Evolutionary conservation across 768 basidiomycete genomes (phyloP).

Genomic region (Amanita phalloides): DNA sequence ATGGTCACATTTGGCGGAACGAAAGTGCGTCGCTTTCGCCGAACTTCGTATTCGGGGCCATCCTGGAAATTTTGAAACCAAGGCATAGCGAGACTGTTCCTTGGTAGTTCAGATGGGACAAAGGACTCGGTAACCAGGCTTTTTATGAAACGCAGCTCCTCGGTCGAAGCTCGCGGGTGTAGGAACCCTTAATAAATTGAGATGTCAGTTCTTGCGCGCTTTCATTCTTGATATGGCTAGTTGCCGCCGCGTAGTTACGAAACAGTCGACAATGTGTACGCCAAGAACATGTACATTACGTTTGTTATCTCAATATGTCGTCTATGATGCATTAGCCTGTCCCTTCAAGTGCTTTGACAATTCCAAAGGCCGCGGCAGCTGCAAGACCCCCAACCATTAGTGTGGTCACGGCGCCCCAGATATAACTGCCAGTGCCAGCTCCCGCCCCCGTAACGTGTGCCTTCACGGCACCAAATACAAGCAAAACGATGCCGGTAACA

Average conservation of each 20-base stretch:
- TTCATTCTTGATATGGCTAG: not conserved
- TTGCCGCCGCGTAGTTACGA: not conserved
- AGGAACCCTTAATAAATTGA: not conserved
- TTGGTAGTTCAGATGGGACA: not conserved
- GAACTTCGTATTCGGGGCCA: constrained; percentile 39
- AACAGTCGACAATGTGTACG: not conserved
- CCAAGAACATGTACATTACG: no score
- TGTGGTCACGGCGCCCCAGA: constrained; percentile 84
- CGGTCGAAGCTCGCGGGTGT: not conserved
- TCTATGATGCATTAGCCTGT: constrained; percentile 4
- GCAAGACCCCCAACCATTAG: constrained; percentile 85
- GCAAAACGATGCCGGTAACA: constrained; percentile 75
- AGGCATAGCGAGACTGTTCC: constrained; percentile 15
- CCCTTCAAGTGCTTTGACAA: constrained; percentile 37
- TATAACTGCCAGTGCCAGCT: constrained; percentile 49
- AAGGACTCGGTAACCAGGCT: not conserved
- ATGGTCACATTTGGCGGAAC: constrained; percentile 30
- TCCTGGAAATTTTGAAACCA: constrained; percentile 35
- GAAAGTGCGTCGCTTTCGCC: constrained; percentile 26
- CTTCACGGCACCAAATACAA: constrained; percentile 89
- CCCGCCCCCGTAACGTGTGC: constrained; percentile 82
- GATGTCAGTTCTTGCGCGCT: not conserved
- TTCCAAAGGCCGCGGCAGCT: constrained; percentile 57
- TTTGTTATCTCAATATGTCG: no score
- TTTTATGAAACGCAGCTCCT: constrained; percentile 1